phyloP scores from a whole-genome alignment of 176 grass and related monocot species.

The Alopecurus myosuroides region DNA sequence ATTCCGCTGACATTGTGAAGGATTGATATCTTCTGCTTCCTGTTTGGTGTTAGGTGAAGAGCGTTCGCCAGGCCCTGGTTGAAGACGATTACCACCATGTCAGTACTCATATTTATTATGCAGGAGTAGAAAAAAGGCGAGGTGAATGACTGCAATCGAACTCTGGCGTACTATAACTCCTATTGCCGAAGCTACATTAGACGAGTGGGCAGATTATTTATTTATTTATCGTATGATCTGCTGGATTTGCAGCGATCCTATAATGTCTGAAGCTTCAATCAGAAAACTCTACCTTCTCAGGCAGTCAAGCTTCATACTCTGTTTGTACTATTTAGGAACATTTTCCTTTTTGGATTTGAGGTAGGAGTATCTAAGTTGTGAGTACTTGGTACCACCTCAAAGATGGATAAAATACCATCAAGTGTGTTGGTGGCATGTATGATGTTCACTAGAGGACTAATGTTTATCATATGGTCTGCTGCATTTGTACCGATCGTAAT shows the following conservation, averaged over 20 bases:
- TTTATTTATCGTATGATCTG: not conserved
- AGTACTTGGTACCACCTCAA: not conserved
- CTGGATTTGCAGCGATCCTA: constrained; percentile 2
- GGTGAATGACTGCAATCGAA: not conserved
- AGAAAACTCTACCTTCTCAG: not conserved
- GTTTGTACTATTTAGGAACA: not conserved
- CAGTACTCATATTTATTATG: not conserved
- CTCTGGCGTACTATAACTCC: not conserved
- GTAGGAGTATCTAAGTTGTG: not conserved
- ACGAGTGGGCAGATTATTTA: not conserved
- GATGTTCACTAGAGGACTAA: not conserved
- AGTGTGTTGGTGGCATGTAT: not conserved
- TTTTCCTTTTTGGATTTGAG: too few relatives aligned
- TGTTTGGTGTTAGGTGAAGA: constrained; percentile 28
- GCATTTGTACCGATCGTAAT: not conserved
- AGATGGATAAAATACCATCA: not conserved
- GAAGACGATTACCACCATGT: not conserved
- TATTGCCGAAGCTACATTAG: not conserved
- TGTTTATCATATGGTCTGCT: not conserved
- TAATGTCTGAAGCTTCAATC: not conserved
- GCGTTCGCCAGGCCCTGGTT: constrained; percentile 33
- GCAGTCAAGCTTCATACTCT: too few relatives aligned
- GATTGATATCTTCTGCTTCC: constrained; percentile 41
- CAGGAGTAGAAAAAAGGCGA: not conserved
- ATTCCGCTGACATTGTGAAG: constrained; percentile 71